A percentile compares a stretch with the other conserved stretches of the same genome.
phyloP scores from a whole-genome alignment of 140 eudicot species.

The Cichorium intybus region DNA sequence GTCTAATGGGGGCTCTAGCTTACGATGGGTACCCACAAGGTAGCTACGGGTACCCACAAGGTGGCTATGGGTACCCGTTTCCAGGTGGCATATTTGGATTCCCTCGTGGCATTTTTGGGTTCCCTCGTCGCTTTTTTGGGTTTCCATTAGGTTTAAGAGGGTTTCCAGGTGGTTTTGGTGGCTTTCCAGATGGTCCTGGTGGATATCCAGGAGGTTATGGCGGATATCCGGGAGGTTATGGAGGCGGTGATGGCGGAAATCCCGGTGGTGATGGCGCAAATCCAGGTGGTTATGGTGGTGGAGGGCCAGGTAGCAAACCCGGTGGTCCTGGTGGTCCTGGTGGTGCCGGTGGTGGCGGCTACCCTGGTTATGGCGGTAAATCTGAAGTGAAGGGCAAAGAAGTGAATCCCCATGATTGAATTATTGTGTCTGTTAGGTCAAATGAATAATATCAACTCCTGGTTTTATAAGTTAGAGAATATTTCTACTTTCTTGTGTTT shows the following conservation, averaged over 20 bases:
- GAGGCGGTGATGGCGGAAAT: conserved; percentile 16
- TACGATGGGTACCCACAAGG: background rate
- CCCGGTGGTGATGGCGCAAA: conserved; percentile 7
- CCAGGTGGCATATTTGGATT: conserved; percentile 19
- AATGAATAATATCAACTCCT: background rate
- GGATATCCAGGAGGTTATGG: conserved; percentile 6
- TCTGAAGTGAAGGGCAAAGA: conserved; percentile 14
- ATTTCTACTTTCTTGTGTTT: background rate
- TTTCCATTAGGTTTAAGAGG: background rate
- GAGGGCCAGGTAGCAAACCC: background rate
- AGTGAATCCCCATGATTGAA: conserved; percentile 13
- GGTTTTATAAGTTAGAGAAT: background rate
- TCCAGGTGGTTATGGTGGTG: conserved; percentile 16
- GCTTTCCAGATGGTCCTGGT: conserved; percentile 1
- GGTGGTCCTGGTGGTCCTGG: conserved; percentile 14
- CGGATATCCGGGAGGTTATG: conserved; percentile 2
- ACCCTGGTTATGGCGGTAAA: conserved; percentile 8
- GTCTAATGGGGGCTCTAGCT: background rate
- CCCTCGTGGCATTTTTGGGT: conserved; percentile 14
- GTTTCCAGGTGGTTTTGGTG: background rate
- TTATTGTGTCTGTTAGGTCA: background rate
- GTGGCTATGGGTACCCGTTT: conserved; percentile 1
- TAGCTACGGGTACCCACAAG: conserved; percentile 2
- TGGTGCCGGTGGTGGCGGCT: conserved; percentile 9
- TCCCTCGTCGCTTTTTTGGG: conserved; percentile 1